A percentile compares a stretch with the other conserved stretches of the same genome.
phyloP scores from a whole-genome alignment of 352 stramenopile genomes.

The Globisporangium megalacanthum region DNA sequence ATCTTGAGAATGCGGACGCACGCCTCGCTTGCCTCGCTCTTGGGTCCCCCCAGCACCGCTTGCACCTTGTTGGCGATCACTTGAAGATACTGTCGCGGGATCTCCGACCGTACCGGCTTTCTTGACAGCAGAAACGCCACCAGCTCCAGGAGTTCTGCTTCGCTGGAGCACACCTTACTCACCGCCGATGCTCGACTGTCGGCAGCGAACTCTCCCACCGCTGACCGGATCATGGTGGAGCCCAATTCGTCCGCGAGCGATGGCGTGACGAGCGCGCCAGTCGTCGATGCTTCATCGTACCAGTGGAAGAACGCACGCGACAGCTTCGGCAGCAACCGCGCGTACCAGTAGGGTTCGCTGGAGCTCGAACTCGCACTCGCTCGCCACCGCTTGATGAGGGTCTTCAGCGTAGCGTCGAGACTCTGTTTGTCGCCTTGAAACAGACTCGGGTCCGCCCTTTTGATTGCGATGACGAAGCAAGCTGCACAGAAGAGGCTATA shows the following conservation, averaged over 20 bases:
- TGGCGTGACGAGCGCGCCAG: background rate
- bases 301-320: conserved; percentile 12
- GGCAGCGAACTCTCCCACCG: background rate
- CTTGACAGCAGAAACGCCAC: conserved; percentile 6
- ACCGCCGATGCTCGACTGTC: background rate
- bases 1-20: conserved; percentile 11
- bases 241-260: conserved; percentile 9
- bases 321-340: conserved; percentile 12
- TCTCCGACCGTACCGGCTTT: background rate
- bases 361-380: background rate
- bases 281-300: background rate
- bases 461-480: conserved; percentile 36
- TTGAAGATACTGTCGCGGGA: conserved; percentile 1
- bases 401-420: conserved; percentile 6
- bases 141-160: conserved; percentile 8
- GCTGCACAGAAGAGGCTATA: conserved; percentile 39
- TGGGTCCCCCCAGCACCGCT: background rate
- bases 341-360: conserved; percentile 4
- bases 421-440: background rate
- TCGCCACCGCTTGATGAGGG: conserved; percentile 1
- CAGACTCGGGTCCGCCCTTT: background rate
- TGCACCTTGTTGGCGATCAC: conserved; percentile 8
- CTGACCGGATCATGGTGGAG: conserved; percentile 6
- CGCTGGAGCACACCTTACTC: background rate
- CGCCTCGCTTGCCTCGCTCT: background rate